Percentiles rank a stretch among this genome's conserved stretches.
phyloP scores from a whole-genome alignment of 305 asterid genomes.

The Fraxinus platypoda region DNA sequence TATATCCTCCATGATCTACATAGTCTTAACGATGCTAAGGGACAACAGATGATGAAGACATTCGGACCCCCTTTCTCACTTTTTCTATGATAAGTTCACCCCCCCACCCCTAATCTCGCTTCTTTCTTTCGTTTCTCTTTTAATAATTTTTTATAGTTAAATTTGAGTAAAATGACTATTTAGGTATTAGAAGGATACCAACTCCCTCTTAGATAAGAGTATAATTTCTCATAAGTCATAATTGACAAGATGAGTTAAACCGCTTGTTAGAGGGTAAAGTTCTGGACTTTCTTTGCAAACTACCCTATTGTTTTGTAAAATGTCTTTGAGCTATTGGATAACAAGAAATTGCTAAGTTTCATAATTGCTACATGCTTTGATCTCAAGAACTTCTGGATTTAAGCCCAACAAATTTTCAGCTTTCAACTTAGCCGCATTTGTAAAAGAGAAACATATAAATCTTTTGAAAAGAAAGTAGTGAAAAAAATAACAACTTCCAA shows the following conservation, averaged over 20 bases:
- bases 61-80: neutral
- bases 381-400: neutral
- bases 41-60: neutral
- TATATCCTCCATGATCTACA: neutral
- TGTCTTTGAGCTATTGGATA: neutral
- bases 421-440: neutral
- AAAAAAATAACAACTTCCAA: neutral
- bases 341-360: neutral
- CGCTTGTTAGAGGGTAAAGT: neutral
- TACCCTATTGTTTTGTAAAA: neutral
- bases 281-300: neutral
- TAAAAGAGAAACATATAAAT: neutral
- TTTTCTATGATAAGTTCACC: neutral
- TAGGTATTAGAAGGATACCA: neutral
- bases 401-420: neutral
- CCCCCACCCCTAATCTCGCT: neutral
- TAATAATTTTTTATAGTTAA: neutral
- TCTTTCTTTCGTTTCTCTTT: neutral
- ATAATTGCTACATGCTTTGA: neutral
- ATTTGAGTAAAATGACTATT: neutral
- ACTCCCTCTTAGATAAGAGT: neutral
- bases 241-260: neutral
- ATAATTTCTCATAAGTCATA: neutral
- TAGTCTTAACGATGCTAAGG: neutral
- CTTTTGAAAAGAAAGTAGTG: neutral